A percentile compares a stretch with the other conserved stretches of the same genome.
These are phyloP conservation scores for Akanthomyces muscarius DNA, from an alignment of 2,329 filamentous ascomycete genomes.

Conservation along the genomic window DNA sequence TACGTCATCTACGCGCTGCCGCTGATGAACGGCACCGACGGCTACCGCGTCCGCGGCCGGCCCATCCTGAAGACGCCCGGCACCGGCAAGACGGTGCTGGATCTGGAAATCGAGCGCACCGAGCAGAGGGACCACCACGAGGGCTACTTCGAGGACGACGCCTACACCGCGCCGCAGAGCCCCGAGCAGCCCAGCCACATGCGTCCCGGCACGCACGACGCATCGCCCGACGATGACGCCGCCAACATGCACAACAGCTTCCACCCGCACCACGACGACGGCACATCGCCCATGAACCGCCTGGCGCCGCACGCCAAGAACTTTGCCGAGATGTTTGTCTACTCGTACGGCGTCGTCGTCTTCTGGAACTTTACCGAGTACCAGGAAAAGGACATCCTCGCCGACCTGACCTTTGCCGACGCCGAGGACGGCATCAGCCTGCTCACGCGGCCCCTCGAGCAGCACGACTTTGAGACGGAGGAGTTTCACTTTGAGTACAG, in stretches of 20 bases:
- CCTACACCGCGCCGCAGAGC: conserved; percentile 40
- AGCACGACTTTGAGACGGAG: conserved; percentile 93
- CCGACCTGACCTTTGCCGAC: conserved; percentile 85
- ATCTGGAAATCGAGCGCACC: conserved; percentile 93
- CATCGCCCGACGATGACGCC: conserved; percentile 24
- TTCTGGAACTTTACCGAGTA: conserved; percentile 98
- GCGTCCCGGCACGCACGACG: conserved; percentile 29
- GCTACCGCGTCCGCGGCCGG: conserved; percentile 83
- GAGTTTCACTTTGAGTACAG: conserved; percentile 99
- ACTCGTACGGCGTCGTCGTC: conserved; percentile 93
- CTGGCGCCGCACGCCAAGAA: conserved; percentile 68
- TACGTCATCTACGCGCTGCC: conserved; percentile 95
- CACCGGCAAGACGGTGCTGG: conserved; percentile 80
- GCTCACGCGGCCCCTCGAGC: conserved; percentile 72
- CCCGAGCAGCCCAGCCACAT: conserved; percentile 29
- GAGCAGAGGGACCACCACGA: conserved; percentile 86
- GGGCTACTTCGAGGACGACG: conserved; percentile 79
- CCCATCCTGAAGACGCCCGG: conserved; percentile 90
- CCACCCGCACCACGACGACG: conserved; percentile 37
- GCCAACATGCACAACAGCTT: conserved; percentile 24
- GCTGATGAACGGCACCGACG: conserved; percentile 77
- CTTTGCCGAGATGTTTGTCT: conserved; percentile 95
- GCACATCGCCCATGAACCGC: conserved; percentile 50
- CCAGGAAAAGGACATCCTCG: conserved; percentile 94
- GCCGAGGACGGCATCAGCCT: conserved; percentile 62